phyloP scores from a whole-genome alignment of 1,284 basidiomycete species.

The Meripilus lineatus region DNA sequence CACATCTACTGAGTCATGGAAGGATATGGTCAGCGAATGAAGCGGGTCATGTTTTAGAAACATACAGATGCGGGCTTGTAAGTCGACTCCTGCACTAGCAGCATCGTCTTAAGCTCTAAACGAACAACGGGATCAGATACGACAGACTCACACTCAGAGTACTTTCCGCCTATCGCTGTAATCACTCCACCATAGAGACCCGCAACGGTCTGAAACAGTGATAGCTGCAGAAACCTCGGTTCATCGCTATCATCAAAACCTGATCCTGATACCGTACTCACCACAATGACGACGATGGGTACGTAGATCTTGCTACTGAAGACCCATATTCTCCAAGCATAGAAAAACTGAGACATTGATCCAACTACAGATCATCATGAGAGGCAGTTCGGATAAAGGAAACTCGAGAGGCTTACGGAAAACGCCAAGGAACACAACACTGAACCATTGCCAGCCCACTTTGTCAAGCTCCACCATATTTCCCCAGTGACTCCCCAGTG shows the following conservation, averaged over 20 bases:
- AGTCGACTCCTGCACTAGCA: not conserved
- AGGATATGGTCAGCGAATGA: not conserved
- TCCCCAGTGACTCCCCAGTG: conserved; percentile 23
- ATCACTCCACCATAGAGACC: conserved; percentile 2
- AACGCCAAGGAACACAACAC: conserved; percentile 19
- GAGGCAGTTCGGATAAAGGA: not conserved
- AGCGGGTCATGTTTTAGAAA: not conserved
- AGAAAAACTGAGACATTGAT: conserved; percentile 24
- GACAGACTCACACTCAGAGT: not conserved
- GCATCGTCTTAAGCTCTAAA: not conserved
- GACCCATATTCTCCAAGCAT: conserved; percentile 20
- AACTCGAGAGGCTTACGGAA: conserved; percentile 17
- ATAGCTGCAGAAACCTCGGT: conserved; percentile 17
- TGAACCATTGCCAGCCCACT: conserved; percentile 22
- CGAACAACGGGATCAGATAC: not conserved
- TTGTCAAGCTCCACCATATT: conserved; percentile 17
- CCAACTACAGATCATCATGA: conserved; percentile 16
- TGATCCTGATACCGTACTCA: too few species aligned
- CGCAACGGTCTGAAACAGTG: conserved; percentile 12
- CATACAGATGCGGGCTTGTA: conserved; percentile 1
- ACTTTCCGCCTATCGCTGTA: not conserved
- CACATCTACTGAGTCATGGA: conserved; percentile 16
- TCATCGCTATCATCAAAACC: too few species aligned
- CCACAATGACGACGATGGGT: conserved; percentile 4
- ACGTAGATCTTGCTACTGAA: conserved; percentile 9